Percentiles rank a stretch among this genome's conserved stretches.
Evolutionary conservation across 129 eudicot species (phyloP).

Genomic region (Lactuca sativa): DNA sequence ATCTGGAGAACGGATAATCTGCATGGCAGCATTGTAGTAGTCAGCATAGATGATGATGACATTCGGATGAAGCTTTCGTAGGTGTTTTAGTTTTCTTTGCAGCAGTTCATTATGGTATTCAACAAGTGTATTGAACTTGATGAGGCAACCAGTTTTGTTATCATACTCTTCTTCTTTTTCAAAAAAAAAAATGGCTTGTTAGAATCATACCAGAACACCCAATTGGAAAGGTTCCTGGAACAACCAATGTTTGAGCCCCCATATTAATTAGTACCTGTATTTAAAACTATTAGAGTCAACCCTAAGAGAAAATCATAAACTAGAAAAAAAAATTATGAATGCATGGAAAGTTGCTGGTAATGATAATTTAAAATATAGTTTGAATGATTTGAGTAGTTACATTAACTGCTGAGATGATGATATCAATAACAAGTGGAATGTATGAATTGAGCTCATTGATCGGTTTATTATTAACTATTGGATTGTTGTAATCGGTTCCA

Average conservation of each 20-base stretch:
- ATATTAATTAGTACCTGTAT: too few relatives aligned
- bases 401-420: slow-evolving; percentile 37
- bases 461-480: slow-evolving; percentile 30
- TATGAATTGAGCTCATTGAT: slow-evolving; percentile 23
- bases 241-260: slow-evolving; percentile 18
- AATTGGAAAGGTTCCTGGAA: slow-evolving; percentile 52
- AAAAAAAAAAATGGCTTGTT: slow-evolving; percentile 8
- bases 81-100: slow-evolving; percentile 9
- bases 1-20: slow-evolving; percentile 27
- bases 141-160: slow-evolving; percentile 39
- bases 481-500: slow-evolving; percentile 57
- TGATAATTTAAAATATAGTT: slow-evolving; percentile 11
- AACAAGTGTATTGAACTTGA: slow-evolving; percentile 27
- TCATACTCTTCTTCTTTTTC: slow-evolving; percentile 35
- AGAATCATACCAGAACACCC: slow-evolving; percentile 42
- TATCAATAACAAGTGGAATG: slow-evolving; percentile 34
- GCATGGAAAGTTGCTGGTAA: too few relatives aligned
- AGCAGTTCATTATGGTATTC: slow-evolving; percentile 35
- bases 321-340: too few relatives aligned
- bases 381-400: slow-evolving; percentile 23
- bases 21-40: slow-evolving; percentile 45
- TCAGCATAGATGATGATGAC: slow-evolving; percentile 43
- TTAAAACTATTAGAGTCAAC: too few relatives aligned
- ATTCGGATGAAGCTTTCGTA: slow-evolving; percentile 37
- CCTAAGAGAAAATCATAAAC: too few relatives aligned